Evolutionary conservation across 2,329 filamentous ascomycete species (phyloP).

Genomic region (Stemphylium lycopersici): DNA sequence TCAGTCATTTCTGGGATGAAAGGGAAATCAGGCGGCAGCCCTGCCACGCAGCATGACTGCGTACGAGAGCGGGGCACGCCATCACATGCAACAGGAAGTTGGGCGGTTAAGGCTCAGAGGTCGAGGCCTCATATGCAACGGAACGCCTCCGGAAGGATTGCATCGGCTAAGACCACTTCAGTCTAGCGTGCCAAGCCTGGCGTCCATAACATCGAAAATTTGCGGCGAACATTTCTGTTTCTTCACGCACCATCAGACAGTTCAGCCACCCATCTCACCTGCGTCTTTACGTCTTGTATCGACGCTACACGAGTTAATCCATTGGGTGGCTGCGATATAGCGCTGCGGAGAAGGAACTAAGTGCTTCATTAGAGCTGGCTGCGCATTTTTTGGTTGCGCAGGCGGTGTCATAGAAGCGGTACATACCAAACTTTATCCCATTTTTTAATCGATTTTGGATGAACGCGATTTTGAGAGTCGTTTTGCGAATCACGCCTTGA

Average conservation of each 20-base stretch:
- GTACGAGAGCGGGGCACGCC: not conserved
- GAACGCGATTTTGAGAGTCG: not conserved
- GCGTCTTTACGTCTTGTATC: constrained; percentile 48
- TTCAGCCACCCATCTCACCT: constrained; percentile 47
- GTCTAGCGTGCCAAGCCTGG: constrained; percentile 16
- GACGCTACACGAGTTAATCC: constrained; percentile 34
- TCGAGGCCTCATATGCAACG: not conserved
- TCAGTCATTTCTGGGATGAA: too few relatives aligned
- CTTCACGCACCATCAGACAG: constrained; percentile 50
- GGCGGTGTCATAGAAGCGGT: constrained; percentile 84
- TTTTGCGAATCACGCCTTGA: too few relatives aligned
- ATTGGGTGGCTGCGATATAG: constrained; percentile 62
- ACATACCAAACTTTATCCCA: constrained; percentile 58
- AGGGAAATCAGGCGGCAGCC: not conserved
- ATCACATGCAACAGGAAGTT: not conserved
- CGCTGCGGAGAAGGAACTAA: constrained; percentile 62
- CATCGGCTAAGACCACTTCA: not conserved
- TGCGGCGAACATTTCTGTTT: constrained; percentile 14
- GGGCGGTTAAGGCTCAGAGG: too few relatives aligned
- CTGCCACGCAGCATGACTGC: not conserved
- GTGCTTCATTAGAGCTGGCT: constrained; percentile 77
- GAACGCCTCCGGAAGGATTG: not conserved
- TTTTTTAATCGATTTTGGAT: not conserved
- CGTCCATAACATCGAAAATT: constrained; percentile 30
- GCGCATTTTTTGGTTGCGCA: constrained; percentile 70